Percentiles rank a stretch among this genome's conserved stretches.
These are phyloP conservation scores for Rhynchosporium agropyri DNA, from an alignment of 2,329 filamentous ascomycete species.

Conservation along the genomic window DNA sequence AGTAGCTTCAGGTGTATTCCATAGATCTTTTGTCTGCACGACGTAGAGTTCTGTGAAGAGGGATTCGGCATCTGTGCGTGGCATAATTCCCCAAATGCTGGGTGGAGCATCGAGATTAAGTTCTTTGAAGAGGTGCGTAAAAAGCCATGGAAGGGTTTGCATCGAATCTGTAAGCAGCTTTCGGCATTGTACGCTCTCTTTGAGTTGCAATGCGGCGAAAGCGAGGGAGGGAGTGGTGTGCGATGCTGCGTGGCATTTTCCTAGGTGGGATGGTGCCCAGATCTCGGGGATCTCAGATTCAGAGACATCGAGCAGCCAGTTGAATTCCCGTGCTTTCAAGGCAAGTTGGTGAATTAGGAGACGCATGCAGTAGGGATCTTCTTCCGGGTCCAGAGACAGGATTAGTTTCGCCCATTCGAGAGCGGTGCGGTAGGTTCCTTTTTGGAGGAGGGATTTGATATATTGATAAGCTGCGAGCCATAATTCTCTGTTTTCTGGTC, in stretches of 20 bases:
- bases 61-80: slow-evolving; percentile 54
- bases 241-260: slow-evolving; percentile 49
- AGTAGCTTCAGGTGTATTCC: slow-evolving; percentile 70
- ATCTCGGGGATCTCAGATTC: slow-evolving; percentile 52
- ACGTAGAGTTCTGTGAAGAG: slow-evolving; percentile 67
- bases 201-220: slow-evolving; percentile 73
- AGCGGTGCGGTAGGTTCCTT: slow-evolving; percentile 91
- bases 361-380: slow-evolving; percentile 81
- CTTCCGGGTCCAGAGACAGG: slow-evolving; percentile 68
- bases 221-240: slow-evolving; percentile 77
- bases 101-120: slow-evolving; percentile 78
- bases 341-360: slow-evolving; percentile 83
- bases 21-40: slow-evolving; percentile 68
- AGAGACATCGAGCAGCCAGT: slow-evolving; percentile 73
- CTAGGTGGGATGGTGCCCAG: slow-evolving; percentile 23
- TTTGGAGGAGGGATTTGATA: slow-evolving; percentile 79
- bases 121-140: slow-evolving; percentile 76
- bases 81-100: slow-evolving; percentile 78
- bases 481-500: slow-evolving; percentile 88
- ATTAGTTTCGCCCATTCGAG: slow-evolving; percentile 92
- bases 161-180: slow-evolving; percentile 69
- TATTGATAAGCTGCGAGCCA: slow-evolving; percentile 91
- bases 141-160: slow-evolving; percentile 79
- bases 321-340: slow-evolving; percentile 75
- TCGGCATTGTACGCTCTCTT: slow-evolving; percentile 66